Percentiles rank a stretch among this genome's conserved stretches.
Evolutionary conservation across 2,329 filamentous ascomycete species (phyloP).

Genomic region (Penicillium sp.): DNA sequence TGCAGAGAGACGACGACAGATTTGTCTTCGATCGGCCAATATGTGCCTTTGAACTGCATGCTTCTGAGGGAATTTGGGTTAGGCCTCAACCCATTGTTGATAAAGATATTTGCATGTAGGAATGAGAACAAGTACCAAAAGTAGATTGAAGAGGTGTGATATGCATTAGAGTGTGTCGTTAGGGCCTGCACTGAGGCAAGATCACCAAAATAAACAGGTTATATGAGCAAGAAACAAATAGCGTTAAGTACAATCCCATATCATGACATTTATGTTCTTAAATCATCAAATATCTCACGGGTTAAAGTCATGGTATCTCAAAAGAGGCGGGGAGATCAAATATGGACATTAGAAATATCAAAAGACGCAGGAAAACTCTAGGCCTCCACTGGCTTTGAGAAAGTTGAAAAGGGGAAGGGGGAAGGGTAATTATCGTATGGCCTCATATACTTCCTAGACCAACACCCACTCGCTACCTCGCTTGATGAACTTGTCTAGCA

Average conservation of each 20-base stretch:
- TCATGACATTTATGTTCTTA: conserved; percentile 26
- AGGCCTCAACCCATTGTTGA: background rate
- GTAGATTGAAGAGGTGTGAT: background rate
- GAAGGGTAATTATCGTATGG: background rate
- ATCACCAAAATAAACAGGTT: background rate
- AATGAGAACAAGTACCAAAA: background rate
- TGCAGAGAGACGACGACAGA: conserved; percentile 68
- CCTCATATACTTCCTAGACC: conserved; percentile 38
- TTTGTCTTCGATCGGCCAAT: conserved; percentile 25
- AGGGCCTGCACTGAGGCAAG: background rate
- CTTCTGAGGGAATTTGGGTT: background rate
- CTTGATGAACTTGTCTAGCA: conserved; percentile 97
- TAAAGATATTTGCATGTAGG: background rate
- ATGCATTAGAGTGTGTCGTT: background rate
- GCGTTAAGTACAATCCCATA: conserved; percentile 15
- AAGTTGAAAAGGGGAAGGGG: too few relatives aligned
- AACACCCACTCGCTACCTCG: conserved; percentile 92
- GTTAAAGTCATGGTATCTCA: conserved; percentile 27
- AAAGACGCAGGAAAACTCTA: background rate
- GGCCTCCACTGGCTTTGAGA: background rate
- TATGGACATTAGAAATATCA: conserved; percentile 25
- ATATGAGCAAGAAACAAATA: conserved; percentile 8
- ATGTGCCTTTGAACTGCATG: conserved; percentile 9
- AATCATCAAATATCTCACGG: conserved; percentile 19
- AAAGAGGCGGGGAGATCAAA: conserved; percentile 18